phyloP scores from a whole-genome alignment of 2,329 filamentous ascomycete species.

The Biscogniauxia marginata region DNA sequence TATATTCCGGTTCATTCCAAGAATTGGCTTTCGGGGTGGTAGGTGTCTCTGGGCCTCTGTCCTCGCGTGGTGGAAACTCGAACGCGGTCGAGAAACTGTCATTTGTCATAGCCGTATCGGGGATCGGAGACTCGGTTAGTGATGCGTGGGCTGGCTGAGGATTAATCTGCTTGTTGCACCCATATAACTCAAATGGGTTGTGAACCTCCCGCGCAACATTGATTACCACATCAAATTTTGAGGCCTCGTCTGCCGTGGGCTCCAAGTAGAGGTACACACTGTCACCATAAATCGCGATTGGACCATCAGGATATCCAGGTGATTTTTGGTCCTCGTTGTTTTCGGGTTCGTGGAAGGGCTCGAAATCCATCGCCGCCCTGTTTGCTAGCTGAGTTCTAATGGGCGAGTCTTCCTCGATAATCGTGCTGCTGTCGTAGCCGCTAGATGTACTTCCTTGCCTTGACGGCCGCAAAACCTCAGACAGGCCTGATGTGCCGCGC shows the following conservation, averaged over 20 bases:
- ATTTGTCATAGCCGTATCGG: conserved; percentile 57
- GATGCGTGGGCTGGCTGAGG: conserved; percentile 30
- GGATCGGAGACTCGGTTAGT: conserved; percentile 44
- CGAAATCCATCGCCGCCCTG: conserved; percentile 55
- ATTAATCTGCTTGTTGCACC: conserved; percentile 23
- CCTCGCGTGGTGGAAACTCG: conserved; percentile 50
- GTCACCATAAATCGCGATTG: conserved; percentile 77
- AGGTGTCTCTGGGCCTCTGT: conserved; percentile 44
- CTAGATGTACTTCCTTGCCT: conserved; percentile 35
- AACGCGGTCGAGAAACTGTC: conserved; percentile 61
- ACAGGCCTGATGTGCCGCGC: conserved; percentile 60
- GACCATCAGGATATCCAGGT: conserved; percentile 78
- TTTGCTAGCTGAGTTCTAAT: conserved; percentile 63
- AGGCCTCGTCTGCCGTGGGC: conserved; percentile 73
- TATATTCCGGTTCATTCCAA: conserved; percentile 68
- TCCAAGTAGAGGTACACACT: conserved; percentile 78
- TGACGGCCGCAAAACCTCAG: conserved; percentile 54
- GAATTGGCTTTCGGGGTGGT: conserved; percentile 56
- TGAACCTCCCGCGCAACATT: conserved; percentile 81
- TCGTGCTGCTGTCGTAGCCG: conserved; percentile 42
- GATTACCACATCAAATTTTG: conserved; percentile 77
- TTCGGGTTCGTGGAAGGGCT: conserved; percentile 64
- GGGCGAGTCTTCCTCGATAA: conserved; percentile 56
- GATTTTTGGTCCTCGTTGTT: conserved; percentile 78
- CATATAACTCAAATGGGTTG: conserved; percentile 62